Base-by-base conservation (phyloP, 2,329 filamentous ascomycete species). In the Samsoniella hepiali region DNA sequence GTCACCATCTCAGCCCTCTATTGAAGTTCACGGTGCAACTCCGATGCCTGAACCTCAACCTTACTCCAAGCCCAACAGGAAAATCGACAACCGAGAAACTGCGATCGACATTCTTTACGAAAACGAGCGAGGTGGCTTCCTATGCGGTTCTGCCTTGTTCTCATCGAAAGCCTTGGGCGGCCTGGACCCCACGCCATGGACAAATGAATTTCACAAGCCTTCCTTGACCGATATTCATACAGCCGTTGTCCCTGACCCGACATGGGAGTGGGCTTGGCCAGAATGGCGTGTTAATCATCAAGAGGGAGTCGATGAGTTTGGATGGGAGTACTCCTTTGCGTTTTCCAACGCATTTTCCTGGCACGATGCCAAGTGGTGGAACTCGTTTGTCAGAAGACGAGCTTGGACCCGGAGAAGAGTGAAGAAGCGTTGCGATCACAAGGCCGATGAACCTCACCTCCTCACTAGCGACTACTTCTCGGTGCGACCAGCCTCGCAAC, bases 241-340 rank as follows among this genome's bases (percentile, higher is more conserved):
- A 65, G 93, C 94, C 0, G 93, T 97, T 74, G 86, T 97, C 1
- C 95, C 95, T 0, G 95, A 99, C 73, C 95, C 95, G 6, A 91
- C 89, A 66, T 99, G 95, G 95, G 88, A 91, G 72, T 99, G 95
- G 95, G 87, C 78, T 1, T 89, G 86, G 85, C 81, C 85, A 2
- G 85, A 86, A 58, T 89, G 87, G 87, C 81, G 78, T 34, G 71
- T 89, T 68, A 83, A 85, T 64, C 79, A 91, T 84, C 91, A 94
- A 79, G 85, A 89, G 2, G 89, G 90, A 64, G 69, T 76, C 44
- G 95, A 98, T 71, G 89, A 94, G 66, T 91, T 94, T 66, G 95
- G 95, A 3, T 99, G 95, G 95, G 90, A 96, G 73, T 99, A 99
- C 76, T 95, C 91, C 17, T 93, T 97, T 73, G 89, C 91, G 68